Percentiles rank a stretch among this genome's conserved stretches.
Conservation (phyloP, 495 filamentous ascomycete genomes). For the Neurospora sp. region DNA sequence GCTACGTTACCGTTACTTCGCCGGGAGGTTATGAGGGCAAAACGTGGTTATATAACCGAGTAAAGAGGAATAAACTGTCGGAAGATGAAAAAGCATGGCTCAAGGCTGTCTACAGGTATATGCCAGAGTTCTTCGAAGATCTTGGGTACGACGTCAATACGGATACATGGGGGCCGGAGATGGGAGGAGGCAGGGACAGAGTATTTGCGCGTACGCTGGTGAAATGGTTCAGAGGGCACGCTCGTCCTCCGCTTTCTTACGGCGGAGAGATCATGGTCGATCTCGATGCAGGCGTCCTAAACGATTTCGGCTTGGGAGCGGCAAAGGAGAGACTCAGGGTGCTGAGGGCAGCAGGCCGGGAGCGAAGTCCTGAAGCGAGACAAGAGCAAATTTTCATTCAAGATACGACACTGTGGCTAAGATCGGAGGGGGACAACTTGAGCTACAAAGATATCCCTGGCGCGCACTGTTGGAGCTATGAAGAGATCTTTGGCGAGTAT, state of each 20-base stretch:
- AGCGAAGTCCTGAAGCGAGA: not conserved
- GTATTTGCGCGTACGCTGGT: not conserved
- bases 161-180: not conserved
- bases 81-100: not conserved
- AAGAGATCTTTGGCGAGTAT: not conserved
- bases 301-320: not conserved
- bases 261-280: not conserved
- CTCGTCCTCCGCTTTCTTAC: not conserved
- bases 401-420: not conserved
- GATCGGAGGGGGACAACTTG: not conserved
- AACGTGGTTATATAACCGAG: not conserved
- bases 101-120: not conserved
- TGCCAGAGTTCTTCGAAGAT: accelerated
- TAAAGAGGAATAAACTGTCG: not conserved
- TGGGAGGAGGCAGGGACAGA: not conserved
- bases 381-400: not conserved
- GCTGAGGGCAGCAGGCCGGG: not conserved
- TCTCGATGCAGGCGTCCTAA: not conserved
- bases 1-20: accelerated
- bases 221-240: not conserved
- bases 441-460: not conserved
- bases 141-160: not conserved
- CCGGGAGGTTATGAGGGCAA: not conserved
- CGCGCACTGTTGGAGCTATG: not conserved
- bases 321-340: not conserved